Evolutionary conservation across 2,329 filamentous ascomycete species (phyloP).

Genomic region (Pestalotiopsis fici): DNA sequence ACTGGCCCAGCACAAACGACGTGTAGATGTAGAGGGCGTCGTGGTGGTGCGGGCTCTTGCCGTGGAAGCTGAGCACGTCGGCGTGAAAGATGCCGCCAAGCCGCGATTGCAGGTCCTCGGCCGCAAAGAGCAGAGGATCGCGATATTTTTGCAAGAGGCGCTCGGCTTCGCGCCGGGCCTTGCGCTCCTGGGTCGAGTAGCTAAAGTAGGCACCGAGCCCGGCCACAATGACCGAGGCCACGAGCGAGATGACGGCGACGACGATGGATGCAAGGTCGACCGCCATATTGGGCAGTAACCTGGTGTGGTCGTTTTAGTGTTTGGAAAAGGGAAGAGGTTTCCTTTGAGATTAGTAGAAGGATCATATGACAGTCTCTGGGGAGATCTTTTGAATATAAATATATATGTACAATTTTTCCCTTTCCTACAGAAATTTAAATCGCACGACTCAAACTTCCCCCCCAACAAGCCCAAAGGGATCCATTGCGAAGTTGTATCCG

Average conservation of each 20-base stretch:
- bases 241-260: not conserved
- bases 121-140: not conserved
- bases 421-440: not conserved
- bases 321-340: not conserved
- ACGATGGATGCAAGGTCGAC: not conserved
- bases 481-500: not conserved
- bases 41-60: not conserved
- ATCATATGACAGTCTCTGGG: too few species aligned
- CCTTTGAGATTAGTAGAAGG: too few species aligned
- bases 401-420: not conserved
- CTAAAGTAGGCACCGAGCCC: not conserved
- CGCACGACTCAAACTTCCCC: not conserved
- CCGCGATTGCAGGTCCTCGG: constrained; percentile 2
- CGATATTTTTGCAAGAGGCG: not conserved
- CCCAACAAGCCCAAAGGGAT: not conserved
- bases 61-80: not conserved
- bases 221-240: constrained; percentile 1
- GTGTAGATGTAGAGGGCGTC: constrained; percentile 1
- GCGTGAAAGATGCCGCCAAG: not conserved
- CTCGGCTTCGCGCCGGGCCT: not conserved
- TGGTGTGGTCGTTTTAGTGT: not conserved
- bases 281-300: not conserved
- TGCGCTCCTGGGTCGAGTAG: constrained; percentile 1
- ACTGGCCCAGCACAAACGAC: constrained; percentile 1
- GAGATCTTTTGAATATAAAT: not conserved